Evolutionary conservation across 106 monocot genomes (phyloP).

Genomic region (Dioscorea zingiberensis): DNA sequence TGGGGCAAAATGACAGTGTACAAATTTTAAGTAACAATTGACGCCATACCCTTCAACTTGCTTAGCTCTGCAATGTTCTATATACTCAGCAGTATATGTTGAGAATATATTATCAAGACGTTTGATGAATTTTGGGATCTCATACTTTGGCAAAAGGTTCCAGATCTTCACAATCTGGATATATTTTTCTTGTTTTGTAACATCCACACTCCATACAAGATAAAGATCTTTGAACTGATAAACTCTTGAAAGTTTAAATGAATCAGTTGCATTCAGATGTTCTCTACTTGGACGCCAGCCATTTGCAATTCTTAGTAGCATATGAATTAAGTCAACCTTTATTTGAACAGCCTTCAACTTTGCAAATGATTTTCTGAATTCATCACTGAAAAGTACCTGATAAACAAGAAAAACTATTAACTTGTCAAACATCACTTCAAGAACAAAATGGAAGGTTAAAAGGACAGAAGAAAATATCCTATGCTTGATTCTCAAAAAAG

Average conservation of each 20-base stretch:
- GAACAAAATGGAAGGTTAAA: too few relatives aligned
- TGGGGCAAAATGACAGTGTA: too few relatives aligned
- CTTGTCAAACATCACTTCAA: too few relatives aligned
- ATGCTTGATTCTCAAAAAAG: too few relatives aligned
- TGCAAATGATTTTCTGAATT: slow-evolving; percentile 43
- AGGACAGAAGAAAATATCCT: background rate
- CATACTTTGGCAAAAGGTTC: slow-evolving; percentile 25
- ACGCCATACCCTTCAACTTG: slow-evolving; percentile 32
- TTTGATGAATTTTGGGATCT: slow-evolving; percentile 16
- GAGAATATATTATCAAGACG: slow-evolving; percentile 36
- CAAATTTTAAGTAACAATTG: background rate
- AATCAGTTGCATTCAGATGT: background rate
- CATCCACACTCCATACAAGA: slow-evolving; percentile 46
- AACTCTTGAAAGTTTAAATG: slow-evolving; percentile 25
- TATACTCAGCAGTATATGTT: slow-evolving; percentile 37
- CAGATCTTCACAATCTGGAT: slow-evolving; percentile 47
- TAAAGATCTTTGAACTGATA: slow-evolving; percentile 27
- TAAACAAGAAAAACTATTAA: background rate
- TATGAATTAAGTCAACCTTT: slow-evolving; percentile 20
- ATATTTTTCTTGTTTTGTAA: slow-evolving; percentile 26
- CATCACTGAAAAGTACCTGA: slow-evolving; percentile 49
- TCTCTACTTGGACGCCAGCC: slow-evolving; percentile 38
- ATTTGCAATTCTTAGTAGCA: slow-evolving; percentile 31
- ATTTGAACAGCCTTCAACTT: slow-evolving; percentile 17
- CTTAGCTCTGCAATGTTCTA: slow-evolving; percentile 26